Base-by-base conservation (phyloP, 2,329 filamentous ascomycete genomes). In the Elsinoe batatas region DNA sequence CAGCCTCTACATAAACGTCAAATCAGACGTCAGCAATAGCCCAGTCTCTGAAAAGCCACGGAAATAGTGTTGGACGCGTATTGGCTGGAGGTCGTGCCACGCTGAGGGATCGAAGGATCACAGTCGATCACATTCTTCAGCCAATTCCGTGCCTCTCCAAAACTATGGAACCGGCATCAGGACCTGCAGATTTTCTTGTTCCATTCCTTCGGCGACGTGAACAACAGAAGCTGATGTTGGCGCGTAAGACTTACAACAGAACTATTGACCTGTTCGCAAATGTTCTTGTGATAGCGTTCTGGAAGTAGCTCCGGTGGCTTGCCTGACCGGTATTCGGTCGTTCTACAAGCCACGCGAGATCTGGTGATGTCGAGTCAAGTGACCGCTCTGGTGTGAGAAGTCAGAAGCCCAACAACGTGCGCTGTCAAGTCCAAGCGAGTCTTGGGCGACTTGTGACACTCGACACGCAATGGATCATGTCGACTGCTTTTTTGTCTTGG, bases 361-460 rank as follows among this genome's bases (percentile, higher is more conserved):
- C 47, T 51, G 47, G 33, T 51, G 47, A 51, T 51, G 47, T 18
- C 47, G 47, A 51, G 47, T 51, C 47, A 51, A 51, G 47, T 51
- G 47, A 51, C 47, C 47, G 47, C 47, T 26, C n/a, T 22, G 33
- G 8, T 20, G 15, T 51, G n/a, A 35, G 3, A 15, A 22, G 40
- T 20, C 18, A 35, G 3, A 15, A 22, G 40, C 40, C 18, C 8
- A 17, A 51, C 36, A 38, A 38, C 33, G 35, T 38, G 32, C 18
- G 32, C 47, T 37, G 18, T 51, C 47, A 51, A 51, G 47, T 36
- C 17, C 11, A 51, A 26, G 18, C 47, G 33, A 51, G 7, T 30
- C 26, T 30, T 5, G 26, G 7, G 26, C 7, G 26, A 11, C 44
- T 17, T 35, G 32, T 49, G 44, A 35, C 35, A 49, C 30, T 35